Base-by-base conservation (phyloP, 345 rosid genomes). In the Aquilaria yunnanensis region DNA sequence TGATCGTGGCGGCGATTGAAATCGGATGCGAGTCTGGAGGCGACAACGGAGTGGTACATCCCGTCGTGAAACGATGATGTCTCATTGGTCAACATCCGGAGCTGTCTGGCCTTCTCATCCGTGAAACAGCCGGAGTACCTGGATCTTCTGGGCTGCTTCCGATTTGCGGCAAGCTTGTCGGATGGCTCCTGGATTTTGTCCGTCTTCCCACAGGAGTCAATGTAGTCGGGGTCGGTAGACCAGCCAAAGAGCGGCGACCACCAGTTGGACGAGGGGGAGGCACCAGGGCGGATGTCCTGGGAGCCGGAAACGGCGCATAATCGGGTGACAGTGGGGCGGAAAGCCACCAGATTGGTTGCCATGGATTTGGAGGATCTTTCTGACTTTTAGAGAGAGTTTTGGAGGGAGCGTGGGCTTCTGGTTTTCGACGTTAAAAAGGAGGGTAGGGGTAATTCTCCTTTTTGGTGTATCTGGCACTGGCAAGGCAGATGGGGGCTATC, bases 31-130 rank as follows among this genome's bases (percentile, higher is more conserved):
- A 85, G 81, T 47, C 91, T 73, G 30, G 87, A 71, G 6, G 91
- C 91, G 67, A 85, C 75, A 30, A 84, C 84, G 14, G 91, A 82
- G 68, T 88, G 92, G 63, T 90, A 88, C 96, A 90, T 90, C 51
- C 49, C 81, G 47, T 87, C 92, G 43, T 84, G 97, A 61, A 72
- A 80, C 14, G 90, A 59, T 3, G 54, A 52, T 2, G 75, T 57
- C 0, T 75, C 74, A 10, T 45, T 61, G 2, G 91, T 85, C 85
- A 78, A 59, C 85, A 76, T 66, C 34, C 88, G 76, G 14, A 85
- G 85, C 70, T 72, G 85, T 73, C 57, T 78, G 12, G 91, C 88
- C 71, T 85, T 85, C 73, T 85, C 83, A 66, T 68, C 85, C 3
- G 91, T 80, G 69, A 85, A 80, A 52, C 82, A 55, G 0, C 85